Conservation (phyloP, 73 alveolate genomes). For the Halteria grandinella region DNA sequence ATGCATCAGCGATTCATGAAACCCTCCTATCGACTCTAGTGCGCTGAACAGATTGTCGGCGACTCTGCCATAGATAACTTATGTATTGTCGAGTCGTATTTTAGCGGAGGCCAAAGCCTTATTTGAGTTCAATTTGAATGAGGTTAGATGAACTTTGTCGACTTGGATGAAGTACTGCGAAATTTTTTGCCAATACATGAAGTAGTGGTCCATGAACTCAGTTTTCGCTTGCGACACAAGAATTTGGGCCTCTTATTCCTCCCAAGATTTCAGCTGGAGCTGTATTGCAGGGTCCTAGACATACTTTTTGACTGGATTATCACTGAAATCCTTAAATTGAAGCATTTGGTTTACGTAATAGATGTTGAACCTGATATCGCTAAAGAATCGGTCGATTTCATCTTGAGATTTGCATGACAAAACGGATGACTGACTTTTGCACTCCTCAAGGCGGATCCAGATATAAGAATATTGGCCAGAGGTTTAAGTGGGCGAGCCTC, state of each 20-base stretch:
- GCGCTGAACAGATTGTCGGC: conserved; percentile 24
- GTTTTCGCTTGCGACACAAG: conserved; percentile 15
- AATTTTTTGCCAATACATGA: conserved; percentile 4
- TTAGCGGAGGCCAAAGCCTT: not conserved
- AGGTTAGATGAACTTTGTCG: conserved; percentile 14
- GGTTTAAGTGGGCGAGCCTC: too few relatives aligned
- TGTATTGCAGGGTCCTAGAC: not conserved
- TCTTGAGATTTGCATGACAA: not conserved
- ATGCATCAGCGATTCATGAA: conserved; percentile 13
- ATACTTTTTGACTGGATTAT: conserved; percentile 20
- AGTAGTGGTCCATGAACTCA: not conserved
- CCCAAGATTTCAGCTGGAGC: not conserved
- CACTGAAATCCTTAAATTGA: not conserved
- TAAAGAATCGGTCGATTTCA: conserved; percentile 3
- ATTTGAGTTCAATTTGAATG: not conserved
- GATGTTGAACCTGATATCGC: not conserved
- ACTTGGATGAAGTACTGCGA: not conserved
- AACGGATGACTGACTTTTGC: conserved; percentile 18
- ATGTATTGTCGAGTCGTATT: conserved; percentile 5
- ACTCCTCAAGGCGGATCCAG: not conserved
- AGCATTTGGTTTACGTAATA: conserved; percentile 11
- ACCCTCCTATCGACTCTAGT: conserved; percentile 30
- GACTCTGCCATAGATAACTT: conserved; percentile 5
- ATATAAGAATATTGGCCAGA: conserved; percentile 9
- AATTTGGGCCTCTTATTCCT: conserved; percentile 2